Base-by-base conservation (phyloP, 192 early-diverging fungal genomes). In the Gonapodya sp. region DNA sequence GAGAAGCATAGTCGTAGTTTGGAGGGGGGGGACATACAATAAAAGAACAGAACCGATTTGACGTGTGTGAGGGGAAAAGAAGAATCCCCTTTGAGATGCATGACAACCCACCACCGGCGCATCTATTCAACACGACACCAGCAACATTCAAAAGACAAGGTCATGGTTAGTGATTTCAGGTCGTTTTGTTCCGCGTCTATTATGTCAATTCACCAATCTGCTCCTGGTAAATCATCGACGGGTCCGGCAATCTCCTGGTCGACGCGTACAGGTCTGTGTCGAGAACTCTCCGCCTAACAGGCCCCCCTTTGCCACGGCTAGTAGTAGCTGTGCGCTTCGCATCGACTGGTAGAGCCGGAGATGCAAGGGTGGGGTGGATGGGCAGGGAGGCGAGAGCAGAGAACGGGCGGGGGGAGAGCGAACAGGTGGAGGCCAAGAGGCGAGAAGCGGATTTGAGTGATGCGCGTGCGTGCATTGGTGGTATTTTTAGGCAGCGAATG, bases 211-310 rank as follows among this genome's bases (percentile, higher is more conserved):
- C 75, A 77, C 75, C 75, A 34, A 77, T 77, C 31, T 77, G 75
- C 75, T 77, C 75, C 75, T 31, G 14, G 34, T 77, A 77, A 77
- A 77, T 77, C 75, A 77, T 77, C 18, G 75, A 77, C 75, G 75
- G 75, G 75, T 77, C 75, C 30, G 75, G 75, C 75, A 77, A 34
- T 33, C 75, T 18, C 75, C 75, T 18, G 18, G 75, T 77, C 18
- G 34, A 31, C 30, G 75, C 75, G 31, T 77, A 77, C 75, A 32
- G 31, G 31, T 77, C 75, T 24, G 46, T 64, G 24, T 64, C 46
- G 8, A 64, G 8, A 8, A 16, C 46, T 24, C 24, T 64, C 8
- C 8, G 8, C 46, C 24, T 64, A 8, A 64, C 46, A 24, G 46
- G 46, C n/a, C n/a, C n/a, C n/a, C n/a, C n/a, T n/a, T n/a, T n/a